Conservation (phyloP, 2,329 filamentous ascomycete genomes). For the Aspergillus japonicus region DNA sequence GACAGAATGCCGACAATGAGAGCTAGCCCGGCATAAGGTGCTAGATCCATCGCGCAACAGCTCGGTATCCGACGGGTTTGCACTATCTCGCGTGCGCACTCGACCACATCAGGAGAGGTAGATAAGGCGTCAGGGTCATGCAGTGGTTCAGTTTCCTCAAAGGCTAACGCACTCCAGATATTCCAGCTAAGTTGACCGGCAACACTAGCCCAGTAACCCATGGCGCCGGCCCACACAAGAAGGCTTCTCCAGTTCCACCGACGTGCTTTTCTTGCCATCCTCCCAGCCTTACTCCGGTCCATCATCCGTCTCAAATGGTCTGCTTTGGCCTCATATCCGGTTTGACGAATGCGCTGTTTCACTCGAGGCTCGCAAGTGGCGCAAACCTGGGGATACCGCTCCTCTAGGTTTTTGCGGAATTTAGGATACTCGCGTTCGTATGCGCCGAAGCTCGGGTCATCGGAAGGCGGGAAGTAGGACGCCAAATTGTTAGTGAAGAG, state of each 20-base stretch:
- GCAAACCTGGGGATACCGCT: constrained; percentile 87
- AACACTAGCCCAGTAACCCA: constrained; percentile 45
- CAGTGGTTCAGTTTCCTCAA: constrained; percentile 14
- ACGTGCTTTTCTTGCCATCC: constrained; percentile 31
- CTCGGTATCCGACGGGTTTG: constrained; percentile 22
- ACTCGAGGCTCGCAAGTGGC: constrained; percentile 74
- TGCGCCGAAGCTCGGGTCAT: constrained; percentile 66
- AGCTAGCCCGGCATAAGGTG: constrained; percentile 37
- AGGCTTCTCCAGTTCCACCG: constrained; percentile 46
- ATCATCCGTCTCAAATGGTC: constrained; percentile 75
- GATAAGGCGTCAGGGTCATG: constrained; percentile 13
- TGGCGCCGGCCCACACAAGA: constrained; percentile 43
- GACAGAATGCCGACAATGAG: constrained; percentile 45
- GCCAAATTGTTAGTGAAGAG: constrained; percentile 73
- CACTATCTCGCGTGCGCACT: constrained; percentile 23
- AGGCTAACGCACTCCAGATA: constrained; percentile 33
- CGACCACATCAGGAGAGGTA: constrained; percentile 20
- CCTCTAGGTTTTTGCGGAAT: constrained; percentile 72
- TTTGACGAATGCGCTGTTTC: constrained; percentile 64
- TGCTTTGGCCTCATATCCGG: constrained; percentile 79
- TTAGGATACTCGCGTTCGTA: constrained; percentile 68
- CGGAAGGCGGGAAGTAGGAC: constrained; percentile 69
- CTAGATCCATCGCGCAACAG: constrained; percentile 31
- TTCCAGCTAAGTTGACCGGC: constrained; percentile 46
- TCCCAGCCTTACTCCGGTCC: constrained; percentile 55